Evolutionary conservation across 352 stramenopile genomes (phyloP).

Genomic region (Hyaloperonospora brassicae): DNA sequence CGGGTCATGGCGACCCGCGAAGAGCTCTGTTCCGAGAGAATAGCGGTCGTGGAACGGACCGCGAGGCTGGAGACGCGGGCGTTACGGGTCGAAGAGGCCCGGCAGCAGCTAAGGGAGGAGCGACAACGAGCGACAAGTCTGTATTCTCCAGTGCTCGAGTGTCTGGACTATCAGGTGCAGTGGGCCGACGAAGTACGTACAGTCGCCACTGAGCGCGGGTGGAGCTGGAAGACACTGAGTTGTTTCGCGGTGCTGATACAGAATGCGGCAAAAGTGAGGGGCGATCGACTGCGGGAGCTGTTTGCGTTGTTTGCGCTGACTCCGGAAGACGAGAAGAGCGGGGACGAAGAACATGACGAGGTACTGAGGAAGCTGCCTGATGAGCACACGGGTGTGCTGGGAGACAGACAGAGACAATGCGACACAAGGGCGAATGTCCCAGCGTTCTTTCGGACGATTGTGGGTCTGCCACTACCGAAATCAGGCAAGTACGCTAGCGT

Average conservation of each 20-base stretch:
- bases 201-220: neutral
- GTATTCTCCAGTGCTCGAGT: constrained; percentile 47
- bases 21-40: constrained; percentile 58
- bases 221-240: neutral
- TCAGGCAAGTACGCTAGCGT: constrained; percentile 65
- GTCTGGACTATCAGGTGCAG: constrained; percentile 58
- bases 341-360: constrained; percentile 19
- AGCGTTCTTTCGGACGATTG: constrained; percentile 60
- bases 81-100: constrained; percentile 30
- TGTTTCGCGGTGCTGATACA: constrained; percentile 14
- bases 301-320: constrained; percentile 50
- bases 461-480: constrained; percentile 54
- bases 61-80: constrained; percentile 42
- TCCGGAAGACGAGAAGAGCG: constrained; percentile 15
- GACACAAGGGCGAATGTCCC: constrained; percentile 12
- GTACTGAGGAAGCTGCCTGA: constrained; percentile 20
- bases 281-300: constrained; percentile 59
- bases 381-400: constrained; percentile 13
- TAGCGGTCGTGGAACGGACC: constrained; percentile 48
- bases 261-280: constrained; percentile 56
- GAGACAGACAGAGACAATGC: constrained; percentile 9
- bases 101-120: constrained; percentile 36
- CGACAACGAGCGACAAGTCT: constrained; percentile 26
- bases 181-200: constrained; percentile 44
- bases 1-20: constrained; percentile 67